Conservation (phyloP, 2,329 filamentous ascomycete species). For the Penicillium janthinellum region DNA sequence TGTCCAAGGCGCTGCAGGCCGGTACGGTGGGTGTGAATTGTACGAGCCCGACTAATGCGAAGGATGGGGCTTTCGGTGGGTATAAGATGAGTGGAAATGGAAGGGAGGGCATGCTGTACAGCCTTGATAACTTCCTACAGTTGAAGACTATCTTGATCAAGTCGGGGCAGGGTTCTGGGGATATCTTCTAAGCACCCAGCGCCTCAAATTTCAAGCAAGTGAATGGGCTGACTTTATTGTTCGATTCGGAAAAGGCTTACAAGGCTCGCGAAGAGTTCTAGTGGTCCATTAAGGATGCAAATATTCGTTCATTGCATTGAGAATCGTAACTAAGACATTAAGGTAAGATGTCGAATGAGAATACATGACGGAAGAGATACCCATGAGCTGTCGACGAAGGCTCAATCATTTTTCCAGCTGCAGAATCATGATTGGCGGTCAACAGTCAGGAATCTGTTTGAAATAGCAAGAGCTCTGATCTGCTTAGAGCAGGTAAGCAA, state of each 20-base stretch:
- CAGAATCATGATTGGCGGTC: background rate
- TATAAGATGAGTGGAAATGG: constrained; percentile 47
- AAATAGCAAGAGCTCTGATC: background rate
- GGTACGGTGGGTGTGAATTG: constrained; percentile 36
- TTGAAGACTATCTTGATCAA: constrained; percentile 33
- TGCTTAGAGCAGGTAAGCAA: constrained; percentile 21
- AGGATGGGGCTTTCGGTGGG: constrained; percentile 48
- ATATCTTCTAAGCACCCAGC: background rate
- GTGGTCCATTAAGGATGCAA: background rate
- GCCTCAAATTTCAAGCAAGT: background rate
- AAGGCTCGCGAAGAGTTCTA: background rate
- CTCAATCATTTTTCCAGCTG: background rate
- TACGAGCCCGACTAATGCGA: constrained; percentile 41
- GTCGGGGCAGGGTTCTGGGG: constrained; percentile 11
- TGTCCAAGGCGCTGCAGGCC: constrained; percentile 30
- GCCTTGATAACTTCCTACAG: constrained; percentile 40
- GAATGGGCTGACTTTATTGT: background rate
- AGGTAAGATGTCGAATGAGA: background rate
- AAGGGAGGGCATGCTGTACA: constrained; percentile 40
- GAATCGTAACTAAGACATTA: constrained; percentile 7
- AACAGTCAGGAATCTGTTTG: background rate
- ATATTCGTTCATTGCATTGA: background rate
- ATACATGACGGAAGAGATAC: background rate
- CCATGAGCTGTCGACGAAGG: background rate
- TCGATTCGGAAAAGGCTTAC: background rate